Percentiles rank a stretch among this genome's conserved stretches.
phyloP scores from a whole-genome alignment of 1,284 basidiomycete species.

The Laetiporus sulphureus region DNA sequence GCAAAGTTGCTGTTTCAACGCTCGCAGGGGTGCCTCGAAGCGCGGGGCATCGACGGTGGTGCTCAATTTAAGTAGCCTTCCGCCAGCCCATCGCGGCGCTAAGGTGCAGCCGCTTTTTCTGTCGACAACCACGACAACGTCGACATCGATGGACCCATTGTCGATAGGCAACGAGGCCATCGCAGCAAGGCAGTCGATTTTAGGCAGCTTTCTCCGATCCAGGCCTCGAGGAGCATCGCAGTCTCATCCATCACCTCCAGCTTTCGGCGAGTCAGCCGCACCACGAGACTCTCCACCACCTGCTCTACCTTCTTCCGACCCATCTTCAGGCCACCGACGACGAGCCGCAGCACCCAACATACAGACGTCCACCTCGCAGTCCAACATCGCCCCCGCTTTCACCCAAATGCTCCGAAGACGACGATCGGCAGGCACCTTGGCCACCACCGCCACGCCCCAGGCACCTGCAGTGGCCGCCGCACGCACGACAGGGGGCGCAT shows the following conservation, averaged over 20 bases:
- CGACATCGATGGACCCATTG: slow-evolving; percentile 25
- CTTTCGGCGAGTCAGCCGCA: slow-evolving; percentile 15
- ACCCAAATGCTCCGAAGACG: slow-evolving; percentile 31
- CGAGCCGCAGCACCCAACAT: slow-evolving; percentile 24
- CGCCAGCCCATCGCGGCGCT: too few relatives aligned
- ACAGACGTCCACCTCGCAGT: slow-evolving; percentile 24
- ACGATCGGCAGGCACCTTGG: slow-evolving; percentile 30
- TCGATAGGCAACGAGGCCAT: slow-evolving; percentile 25
- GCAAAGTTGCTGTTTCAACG: too few relatives aligned
- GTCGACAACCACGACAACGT: slow-evolving; percentile 7
- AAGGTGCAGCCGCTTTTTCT: too few relatives aligned
- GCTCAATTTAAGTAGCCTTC: too few relatives aligned
- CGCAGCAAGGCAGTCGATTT: slow-evolving; percentile 30
- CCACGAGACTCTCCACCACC: slow-evolving; percentile 26
- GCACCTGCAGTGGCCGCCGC: slow-evolving; percentile 19
- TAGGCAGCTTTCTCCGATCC: slow-evolving; percentile 32
- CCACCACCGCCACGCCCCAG: slow-evolving; percentile 22
- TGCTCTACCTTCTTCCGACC: slow-evolving; percentile 13
- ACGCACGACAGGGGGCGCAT: slow-evolving; percentile 12
- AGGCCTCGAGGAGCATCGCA: slow-evolving; percentile 34
- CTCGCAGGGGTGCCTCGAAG: too few relatives aligned
- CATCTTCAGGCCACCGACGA: slow-evolving; percentile 23
- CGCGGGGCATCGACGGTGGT: too few relatives aligned
- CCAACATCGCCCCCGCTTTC: slow-evolving; percentile 22
- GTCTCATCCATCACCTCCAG: slow-evolving; percentile 27